A percentile compares a stretch with the other conserved stretches of the same genome.
phyloP scores from a whole-genome alignment of 1,284 basidiomycete genomes.

The Sanghuangporus sanghuang region DNA sequence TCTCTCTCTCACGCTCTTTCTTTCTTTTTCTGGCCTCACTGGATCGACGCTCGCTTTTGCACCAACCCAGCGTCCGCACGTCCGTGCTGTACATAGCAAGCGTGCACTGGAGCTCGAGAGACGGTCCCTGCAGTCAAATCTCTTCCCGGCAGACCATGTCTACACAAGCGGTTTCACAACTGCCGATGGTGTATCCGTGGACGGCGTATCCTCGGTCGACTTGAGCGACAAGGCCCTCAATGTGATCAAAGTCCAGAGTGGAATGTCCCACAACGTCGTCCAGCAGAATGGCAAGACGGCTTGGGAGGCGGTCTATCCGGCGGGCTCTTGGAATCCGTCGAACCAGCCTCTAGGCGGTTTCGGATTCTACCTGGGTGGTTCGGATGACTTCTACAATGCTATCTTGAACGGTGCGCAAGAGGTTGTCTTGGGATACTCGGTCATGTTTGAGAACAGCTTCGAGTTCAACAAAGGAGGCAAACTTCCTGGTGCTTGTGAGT shows the following conservation, averaged over 20 bases:
- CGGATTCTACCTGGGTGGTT: constrained; percentile 19
- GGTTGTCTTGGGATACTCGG: constrained; percentile 13
- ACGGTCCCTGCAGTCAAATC: not conserved
- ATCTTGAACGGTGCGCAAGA: constrained; percentile 11
- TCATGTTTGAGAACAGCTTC: constrained; percentile 18
- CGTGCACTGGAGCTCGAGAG: not conserved
- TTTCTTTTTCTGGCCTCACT: not conserved
- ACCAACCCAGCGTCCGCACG: not conserved
- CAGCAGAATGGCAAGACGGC: constrained; percentile 14
- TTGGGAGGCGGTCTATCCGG: constrained; percentile 20
- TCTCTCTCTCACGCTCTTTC: not conserved
- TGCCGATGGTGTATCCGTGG: constrained; percentile 13
- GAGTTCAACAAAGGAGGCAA: constrained; percentile 41
- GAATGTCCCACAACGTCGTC: constrained; percentile 18
- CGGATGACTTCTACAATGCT: constrained; percentile 11
- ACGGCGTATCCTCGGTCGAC: constrained; percentile 20
- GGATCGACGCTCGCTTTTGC: not conserved
- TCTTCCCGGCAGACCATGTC: constrained; percentile 15
- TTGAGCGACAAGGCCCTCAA: constrained; percentile 27
- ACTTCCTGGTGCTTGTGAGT: constrained; percentile 52
- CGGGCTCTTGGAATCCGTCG: constrained; percentile 18
- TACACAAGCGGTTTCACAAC: constrained; percentile 20
- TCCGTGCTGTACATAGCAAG: not conserved
- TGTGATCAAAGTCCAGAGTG: constrained; percentile 23
- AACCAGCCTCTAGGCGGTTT: constrained; percentile 17